Evolutionary conservation across 768 basidiomycete genomes (phyloP), one percentile per base, ranked within the genome.

Genomic region (Boletus coccyginus): DNA sequence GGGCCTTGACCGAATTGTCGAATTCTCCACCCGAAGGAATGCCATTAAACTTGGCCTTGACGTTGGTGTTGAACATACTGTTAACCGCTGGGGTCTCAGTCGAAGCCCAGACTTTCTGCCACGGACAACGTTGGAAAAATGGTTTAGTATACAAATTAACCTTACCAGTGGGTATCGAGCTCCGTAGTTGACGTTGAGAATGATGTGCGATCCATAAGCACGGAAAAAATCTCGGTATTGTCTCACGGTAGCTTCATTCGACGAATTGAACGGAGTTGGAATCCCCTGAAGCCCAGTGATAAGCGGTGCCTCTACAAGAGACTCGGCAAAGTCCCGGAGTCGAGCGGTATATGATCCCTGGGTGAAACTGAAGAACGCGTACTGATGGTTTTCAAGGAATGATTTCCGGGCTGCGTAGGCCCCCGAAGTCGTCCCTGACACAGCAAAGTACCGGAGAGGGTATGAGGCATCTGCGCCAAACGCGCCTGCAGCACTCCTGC

Each of bases 371-470:
- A 56, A 56, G 38, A 56, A 56, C 6, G 55, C 43, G 33, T 46
- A 56, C 39, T 56, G 55, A 16, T 46, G 44, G 9, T 5, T 5
- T n/a, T 45, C 36, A 41, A 52, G 50, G 32, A 56, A 56, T 6
- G 50, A 52, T 14, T 52, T 56, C 17, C 48, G 44, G 31, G 55
- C 43, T 13, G 55, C 55, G 44, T 33, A 46, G 7, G 39, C 12
- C 21, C 33, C 55, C 5, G 55, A 56, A 7, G 45, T 41, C 1
- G 55, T 38, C 4, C 55, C 55, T 13, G 38, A 56, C 16, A 52
- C 50, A 27, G 55, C 44, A 2, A 52, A 56, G 55, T 56, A 56
- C 24, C 55, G 42, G 39, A 46, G 50, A 27, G 50, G 44, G 36
- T 33, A 46, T 5, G 31, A 33, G 3, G 46, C 31, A 16, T 46